Percentiles rank a stretch among this genome's conserved stretches.
Evolutionary conservation across 805 yeast species (phyloP).

Genomic region (Lipomyces sp.): DNA sequence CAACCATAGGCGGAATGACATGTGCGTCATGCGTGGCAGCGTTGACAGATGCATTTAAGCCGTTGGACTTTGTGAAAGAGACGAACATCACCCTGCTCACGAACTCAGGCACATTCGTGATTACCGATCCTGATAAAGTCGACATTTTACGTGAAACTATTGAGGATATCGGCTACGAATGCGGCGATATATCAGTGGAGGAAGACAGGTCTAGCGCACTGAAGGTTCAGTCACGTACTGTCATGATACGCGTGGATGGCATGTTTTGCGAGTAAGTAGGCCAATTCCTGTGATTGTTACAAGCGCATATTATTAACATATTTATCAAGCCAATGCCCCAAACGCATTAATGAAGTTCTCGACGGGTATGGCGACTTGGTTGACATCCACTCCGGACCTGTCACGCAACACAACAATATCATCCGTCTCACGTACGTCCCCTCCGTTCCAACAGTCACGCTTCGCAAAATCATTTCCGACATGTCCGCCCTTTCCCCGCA

Average conservation of each 20-base stretch:
- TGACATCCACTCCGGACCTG: conserved; percentile 50
- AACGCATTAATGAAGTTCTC: conserved; percentile 49
- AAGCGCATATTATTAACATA: not conserved
- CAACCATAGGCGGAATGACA: conserved; percentile 69
- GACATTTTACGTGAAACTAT: conserved; percentile 48
- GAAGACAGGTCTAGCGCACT: conserved; percentile 49
- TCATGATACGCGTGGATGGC: conserved; percentile 56
- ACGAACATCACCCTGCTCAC: conserved; percentile 56
- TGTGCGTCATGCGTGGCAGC: conserved; percentile 69
- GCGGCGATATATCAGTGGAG: conserved; percentile 45
- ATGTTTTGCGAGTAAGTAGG: conserved; percentile 55
- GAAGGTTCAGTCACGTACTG: conserved; percentile 51
- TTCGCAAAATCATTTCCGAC: conserved; percentile 53
- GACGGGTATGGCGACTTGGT: conserved; percentile 55
- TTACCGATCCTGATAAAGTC: conserved; percentile 42
- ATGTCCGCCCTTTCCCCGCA: conserved; percentile 46
- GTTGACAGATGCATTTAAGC: conserved; percentile 44
- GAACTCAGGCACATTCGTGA: conserved; percentile 59
- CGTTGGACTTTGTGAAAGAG: conserved; percentile 50
- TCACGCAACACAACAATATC: conserved; percentile 54
- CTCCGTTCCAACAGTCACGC: conserved; percentile 49
- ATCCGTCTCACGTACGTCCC: conserved; percentile 67
- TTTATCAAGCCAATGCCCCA: conserved; percentile 53
- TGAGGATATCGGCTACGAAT: conserved; percentile 68
- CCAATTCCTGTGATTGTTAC: not conserved